Percentiles rank a stretch among this genome's conserved stretches.
phyloP scores from a whole-genome alignment of 768 basidiomycete species.

The Trametes elegans region DNA sequence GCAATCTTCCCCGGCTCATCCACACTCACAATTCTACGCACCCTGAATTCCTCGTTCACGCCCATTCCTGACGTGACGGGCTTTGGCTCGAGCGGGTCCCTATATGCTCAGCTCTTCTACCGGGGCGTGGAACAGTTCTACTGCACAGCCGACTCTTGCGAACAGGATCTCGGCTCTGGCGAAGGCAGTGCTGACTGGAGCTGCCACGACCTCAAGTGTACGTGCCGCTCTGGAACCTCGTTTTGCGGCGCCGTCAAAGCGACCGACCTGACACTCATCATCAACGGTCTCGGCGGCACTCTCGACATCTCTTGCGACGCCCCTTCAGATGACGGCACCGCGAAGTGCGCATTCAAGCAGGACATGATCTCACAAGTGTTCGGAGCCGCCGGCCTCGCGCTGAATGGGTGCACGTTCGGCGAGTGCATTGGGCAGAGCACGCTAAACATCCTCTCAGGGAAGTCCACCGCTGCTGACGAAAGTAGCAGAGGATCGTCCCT shows the following conservation, averaged over 20 bases:
- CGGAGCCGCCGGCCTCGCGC: constrained; percentile 65
- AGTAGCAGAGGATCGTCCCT: constrained; percentile 43
- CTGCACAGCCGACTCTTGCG: constrained; percentile 71
- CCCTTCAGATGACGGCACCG: constrained; percentile 42
- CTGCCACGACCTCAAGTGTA: constrained; percentile 74
- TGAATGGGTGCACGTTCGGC: constrained; percentile 77
- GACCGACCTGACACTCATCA: constrained; percentile 54
- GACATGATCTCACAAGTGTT: constrained; percentile 63
- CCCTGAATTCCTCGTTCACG: constrained; percentile 64
- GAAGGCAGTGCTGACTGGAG: constrained; percentile 55
- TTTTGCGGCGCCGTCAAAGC: constrained; percentile 66
- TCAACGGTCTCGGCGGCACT: constrained; percentile 63
- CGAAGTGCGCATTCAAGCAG: constrained; percentile 79
- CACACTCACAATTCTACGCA: constrained; percentile 77
- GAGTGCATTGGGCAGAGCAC: constrained; percentile 86
- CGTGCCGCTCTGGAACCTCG: constrained; percentile 61
- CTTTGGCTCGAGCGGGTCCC: constrained; percentile 50
- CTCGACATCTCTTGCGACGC: constrained; percentile 68
- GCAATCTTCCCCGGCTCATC: constrained; percentile 67
- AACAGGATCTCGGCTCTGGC: constrained; percentile 47
- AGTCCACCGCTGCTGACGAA: constrained; percentile 30
- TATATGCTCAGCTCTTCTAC: constrained; percentile 76
- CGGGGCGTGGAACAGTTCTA: constrained; percentile 86
- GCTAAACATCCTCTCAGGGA: constrained; percentile 54
- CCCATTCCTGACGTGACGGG: constrained; percentile 63